Evolutionary conservation across 2,329 filamentous ascomycete species (phyloP).

Genomic region (Exophiala sp.): DNA sequence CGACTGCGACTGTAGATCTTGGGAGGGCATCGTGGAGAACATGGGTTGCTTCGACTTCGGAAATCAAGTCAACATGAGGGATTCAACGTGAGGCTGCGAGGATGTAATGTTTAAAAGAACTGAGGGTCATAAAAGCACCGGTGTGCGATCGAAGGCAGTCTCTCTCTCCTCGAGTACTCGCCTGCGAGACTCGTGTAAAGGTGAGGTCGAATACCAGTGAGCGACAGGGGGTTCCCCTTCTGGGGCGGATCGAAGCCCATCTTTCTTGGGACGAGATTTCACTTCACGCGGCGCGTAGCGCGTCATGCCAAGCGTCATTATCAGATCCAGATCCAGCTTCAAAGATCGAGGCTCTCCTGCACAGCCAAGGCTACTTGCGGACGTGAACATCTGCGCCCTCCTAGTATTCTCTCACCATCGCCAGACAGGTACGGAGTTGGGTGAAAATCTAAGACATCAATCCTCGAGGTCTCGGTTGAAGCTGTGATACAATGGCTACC

Average conservation of each 20-base stretch:
- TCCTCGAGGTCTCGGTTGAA: background rate
- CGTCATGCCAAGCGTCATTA: slow-evolving; percentile 1
- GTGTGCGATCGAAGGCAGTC: background rate
- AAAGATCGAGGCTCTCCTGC: background rate
- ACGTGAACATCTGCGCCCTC: no score
- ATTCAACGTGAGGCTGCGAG: background rate
- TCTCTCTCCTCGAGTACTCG: background rate
- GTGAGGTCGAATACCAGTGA: background rate
- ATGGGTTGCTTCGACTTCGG: background rate
- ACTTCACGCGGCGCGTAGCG: slow-evolving; percentile 11
- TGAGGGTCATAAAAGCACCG: background rate
- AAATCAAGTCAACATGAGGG: background rate
- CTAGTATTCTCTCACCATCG: no score
- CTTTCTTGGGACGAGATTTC: background rate
- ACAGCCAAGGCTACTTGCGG: no score
- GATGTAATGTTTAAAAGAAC: background rate
- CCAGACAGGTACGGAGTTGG: no score
- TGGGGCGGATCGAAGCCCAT: background rate
- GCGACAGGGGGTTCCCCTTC: background rate
- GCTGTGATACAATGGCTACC: slow-evolving; percentile 11
- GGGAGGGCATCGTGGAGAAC: slow-evolving; percentile 10
- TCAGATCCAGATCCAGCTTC: background rate
- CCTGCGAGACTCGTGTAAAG: slow-evolving; percentile 2
- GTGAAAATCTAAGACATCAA: background rate
- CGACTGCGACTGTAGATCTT: slow-evolving; percentile 19